Base-by-base conservation (phyloP, 2,329 filamentous ascomycete genomes). In the Parafenestella ontariensis region DNA sequence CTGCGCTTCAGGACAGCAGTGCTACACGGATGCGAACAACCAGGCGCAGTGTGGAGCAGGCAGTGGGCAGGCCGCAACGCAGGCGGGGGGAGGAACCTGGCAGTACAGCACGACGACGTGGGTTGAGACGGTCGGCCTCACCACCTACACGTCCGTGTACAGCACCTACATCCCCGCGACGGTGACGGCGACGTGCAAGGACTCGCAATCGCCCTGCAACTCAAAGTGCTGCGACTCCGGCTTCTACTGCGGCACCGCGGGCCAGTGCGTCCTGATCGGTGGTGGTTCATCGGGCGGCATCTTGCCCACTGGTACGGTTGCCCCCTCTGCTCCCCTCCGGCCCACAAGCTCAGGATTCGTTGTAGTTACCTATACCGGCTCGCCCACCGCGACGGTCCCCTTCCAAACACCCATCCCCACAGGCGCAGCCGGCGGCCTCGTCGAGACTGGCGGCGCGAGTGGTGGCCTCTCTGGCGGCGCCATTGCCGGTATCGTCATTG, bases 401-500 rank as follows among this genome's bases (percentile, higher is more conserved):
- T 85, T 84, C 68, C 65, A 76, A 37, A 78, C 82, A 0, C 79
- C 82, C 36, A 82, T 84, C n/a, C 79, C 82, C 3, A 83, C 83
- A 6, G 83, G 81, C 41, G 81, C 80, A 44, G 78, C 72, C 15
- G 72, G 78, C 29, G 75, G 72, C 2, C 70, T 73, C 21, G 66
- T 72, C 13, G 13, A 10, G 7, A 56, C 69, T 23, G 59, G 59
- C 1, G 64, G 64, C 26, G 65, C 61, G 10, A 66, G 73, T 49
- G 61, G 66, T 23, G 72, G 73, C 17, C 82, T 93, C 49, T 90
- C 87, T 65, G 84, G 82, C 39, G 90, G 89, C 47, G 90, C 89
- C 55, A 93, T 93, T 65, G 90, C 90, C 15, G 90, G 90, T 56
- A 93, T 93, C 66, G 90, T 93, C 61, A 87, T 93, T 51, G 90